Evolutionary conservation across 2,329 filamentous ascomycete species (phyloP).

Genomic region (Neurospora sp.): DNA sequence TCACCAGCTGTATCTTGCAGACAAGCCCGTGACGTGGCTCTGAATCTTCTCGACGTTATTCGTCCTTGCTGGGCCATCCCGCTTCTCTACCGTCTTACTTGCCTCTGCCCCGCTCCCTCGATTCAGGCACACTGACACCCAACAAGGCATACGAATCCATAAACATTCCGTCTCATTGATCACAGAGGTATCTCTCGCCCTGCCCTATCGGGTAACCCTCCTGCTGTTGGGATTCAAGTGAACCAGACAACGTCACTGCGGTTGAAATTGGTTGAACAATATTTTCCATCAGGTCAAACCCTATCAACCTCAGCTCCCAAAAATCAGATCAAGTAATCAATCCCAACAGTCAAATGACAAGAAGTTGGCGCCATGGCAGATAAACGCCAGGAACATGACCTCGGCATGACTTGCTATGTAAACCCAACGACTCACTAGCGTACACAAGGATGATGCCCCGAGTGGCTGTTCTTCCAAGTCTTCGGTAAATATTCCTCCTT

Average conservation of each 20-base stretch:
- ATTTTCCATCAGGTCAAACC: background rate
- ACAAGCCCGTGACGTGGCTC: background rate
- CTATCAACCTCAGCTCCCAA: background rate
- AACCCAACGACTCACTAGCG: background rate
- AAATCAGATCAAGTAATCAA: background rate
- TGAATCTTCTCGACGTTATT: background rate
- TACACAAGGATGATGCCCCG: background rate
- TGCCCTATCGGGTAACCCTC: background rate
- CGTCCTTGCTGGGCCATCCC: background rate
- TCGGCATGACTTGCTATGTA: background rate
- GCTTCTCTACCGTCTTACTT: background rate
- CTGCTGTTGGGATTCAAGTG: background rate
- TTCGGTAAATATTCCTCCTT: background rate
- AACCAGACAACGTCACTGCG: background rate
- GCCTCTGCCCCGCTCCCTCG: background rate
- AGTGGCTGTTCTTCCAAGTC: background rate
- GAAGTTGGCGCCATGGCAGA: background rate
- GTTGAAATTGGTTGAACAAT: background rate
- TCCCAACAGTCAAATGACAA: background rate
- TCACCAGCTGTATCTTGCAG: background rate
- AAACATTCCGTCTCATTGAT: background rate
- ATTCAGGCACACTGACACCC: background rate
- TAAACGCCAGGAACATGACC: background rate
- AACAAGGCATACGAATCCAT: background rate
- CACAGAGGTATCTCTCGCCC: background rate